phyloP scores from a whole-genome alignment of 257 asterid genomes.

The Gardenia jasminoides region DNA sequence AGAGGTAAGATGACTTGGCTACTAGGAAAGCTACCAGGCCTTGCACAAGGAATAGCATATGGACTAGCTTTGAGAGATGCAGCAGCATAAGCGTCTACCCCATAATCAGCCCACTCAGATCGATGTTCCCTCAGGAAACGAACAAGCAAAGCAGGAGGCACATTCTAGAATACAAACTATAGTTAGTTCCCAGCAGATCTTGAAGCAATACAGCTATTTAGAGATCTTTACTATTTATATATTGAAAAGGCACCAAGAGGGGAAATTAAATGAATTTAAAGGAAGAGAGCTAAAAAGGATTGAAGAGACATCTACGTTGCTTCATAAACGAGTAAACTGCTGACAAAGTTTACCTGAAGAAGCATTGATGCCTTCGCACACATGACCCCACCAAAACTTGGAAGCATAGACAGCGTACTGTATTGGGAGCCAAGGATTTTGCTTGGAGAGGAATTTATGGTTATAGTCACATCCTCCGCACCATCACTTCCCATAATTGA shows the following conservation, averaged over 20 bases:
- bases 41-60: slow-evolving; percentile 64
- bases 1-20: slow-evolving; percentile 78
- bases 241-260: neutral
- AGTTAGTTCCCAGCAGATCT: slow-evolving; percentile 2
- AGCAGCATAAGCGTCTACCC: slow-evolving; percentile 75
- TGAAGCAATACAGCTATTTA: too few species aligned
- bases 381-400: slow-evolving; percentile 80
- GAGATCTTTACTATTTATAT: neutral
- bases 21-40: slow-evolving; percentile 65
- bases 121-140: slow-evolving; percentile 90
- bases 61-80: slow-evolving; percentile 73
- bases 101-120: slow-evolving; percentile 90
- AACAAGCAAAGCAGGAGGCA: slow-evolving; percentile 78
- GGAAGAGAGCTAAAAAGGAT: neutral
- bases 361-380: slow-evolving; percentile 98
- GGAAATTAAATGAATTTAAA: neutral
- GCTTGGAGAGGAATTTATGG: slow-evolving; percentile 75
- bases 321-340: neutral
- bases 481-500: slow-evolving; percentile 81
- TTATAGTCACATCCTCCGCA: slow-evolving; percentile 76
- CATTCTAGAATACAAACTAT: slow-evolving; percentile 46
- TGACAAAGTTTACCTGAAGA: slow-evolving; percentile 57
- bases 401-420: slow-evolving; percentile 62
- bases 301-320: neutral
- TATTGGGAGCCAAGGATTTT: slow-evolving; percentile 72